Base-by-base conservation (phyloP, 1,284 basidiomycete genomes). In the Microbotryum intermedium region DNA sequence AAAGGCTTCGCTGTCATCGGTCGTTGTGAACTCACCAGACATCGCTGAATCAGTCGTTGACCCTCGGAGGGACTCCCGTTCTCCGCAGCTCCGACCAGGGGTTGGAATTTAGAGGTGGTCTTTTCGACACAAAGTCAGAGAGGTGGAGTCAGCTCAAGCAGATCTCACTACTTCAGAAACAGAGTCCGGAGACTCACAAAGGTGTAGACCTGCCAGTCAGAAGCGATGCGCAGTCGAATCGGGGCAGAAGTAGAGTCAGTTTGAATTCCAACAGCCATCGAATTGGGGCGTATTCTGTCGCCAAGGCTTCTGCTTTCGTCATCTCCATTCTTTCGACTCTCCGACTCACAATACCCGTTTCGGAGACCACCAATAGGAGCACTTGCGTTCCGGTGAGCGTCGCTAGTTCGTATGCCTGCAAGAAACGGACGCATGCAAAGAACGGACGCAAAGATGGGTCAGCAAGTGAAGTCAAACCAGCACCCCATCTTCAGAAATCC, bases 381-480 rank as follows among this genome's bases (percentile, higher is more conserved):
- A 98, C 92, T 73, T 98, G 94, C 0, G 94, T 97, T 53, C 95
- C 94, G 10, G 94, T 98, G 65, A 98, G 82, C 16, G 93, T 97
- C 9, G 94, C 95, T 18, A 98, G 83, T 75, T 98, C 94, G 76
- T 97, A 98, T 2, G 94, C 94, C 91, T 91, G 71, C n/a, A 25
- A 7, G 34, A 26, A 21, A 59, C 5, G 48, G 28, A n/a, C n/a
- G 26, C 59, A 21, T 46, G 53, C 10, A 29, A 49, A 52, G 16
- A 49, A 23, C 42, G 20, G 16, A 30, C 45, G n/a, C 25, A 23
- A 28, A n/a, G 46, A 21, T 7, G 20, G 42, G 28, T 49, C 30
- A 64, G 60, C 58, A 42, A 49, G 53, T 58, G 52, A 50, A 28
- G 58, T 55, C 57, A 55, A n/a, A n/a, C n/a, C n/a, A n/a, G n/a